Percentiles rank a stretch among this genome's conserved stretches.
Evolutionary conservation across 371 early-diverging fungal genomes (phyloP).

Genomic region (Thermomucor indicae-seudaticae): DNA sequence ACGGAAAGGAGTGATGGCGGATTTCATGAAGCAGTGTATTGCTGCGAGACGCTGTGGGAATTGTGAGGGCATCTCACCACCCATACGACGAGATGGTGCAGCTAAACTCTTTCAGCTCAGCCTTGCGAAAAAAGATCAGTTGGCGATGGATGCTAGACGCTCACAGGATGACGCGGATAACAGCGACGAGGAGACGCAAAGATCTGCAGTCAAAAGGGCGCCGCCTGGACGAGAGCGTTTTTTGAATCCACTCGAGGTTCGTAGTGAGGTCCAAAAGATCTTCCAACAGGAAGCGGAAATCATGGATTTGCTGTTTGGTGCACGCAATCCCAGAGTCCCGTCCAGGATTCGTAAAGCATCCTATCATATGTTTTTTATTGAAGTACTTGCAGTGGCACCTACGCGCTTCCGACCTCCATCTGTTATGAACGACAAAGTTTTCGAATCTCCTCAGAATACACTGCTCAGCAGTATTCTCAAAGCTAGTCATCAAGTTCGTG

Average conservation of each 20-base stretch:
- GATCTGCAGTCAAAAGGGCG: too few species aligned
- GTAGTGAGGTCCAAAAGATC: slow-evolving; percentile 68
- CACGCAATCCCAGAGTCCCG: slow-evolving; percentile 56
- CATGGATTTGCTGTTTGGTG: slow-evolving; percentile 76
- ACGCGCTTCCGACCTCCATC: slow-evolving; percentile 96
- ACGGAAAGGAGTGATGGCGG: slow-evolving; percentile 72
- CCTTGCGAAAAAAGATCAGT: slow-evolving; percentile 66
- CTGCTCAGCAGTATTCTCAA: slow-evolving; percentile 84
- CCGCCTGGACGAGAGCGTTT: slow-evolving; percentile 45
- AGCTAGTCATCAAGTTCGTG: slow-evolving; percentile 67
- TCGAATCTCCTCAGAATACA: slow-evolving; percentile 94
- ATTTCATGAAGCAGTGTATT: slow-evolving; percentile 61
- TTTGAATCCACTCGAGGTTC: slow-evolving; percentile 81
- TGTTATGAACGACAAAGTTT: slow-evolving; percentile 83
- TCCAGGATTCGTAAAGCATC: slow-evolving; percentile 35
- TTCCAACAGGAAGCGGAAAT: slow-evolving; percentile 75
- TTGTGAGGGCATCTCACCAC: slow-evolving; percentile 79
- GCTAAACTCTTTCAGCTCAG: slow-evolving; percentile 86
- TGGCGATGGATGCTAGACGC: slow-evolving; percentile 55
- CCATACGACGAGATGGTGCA: slow-evolving; percentile 80
- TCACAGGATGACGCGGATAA: slow-evolving; percentile 11
- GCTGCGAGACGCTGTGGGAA: slow-evolving; percentile 67
- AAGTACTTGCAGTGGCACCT: slow-evolving; percentile 93
- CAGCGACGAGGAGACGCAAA: slow-evolving; percentile 12
- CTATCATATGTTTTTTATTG: slow-evolving; percentile 93